Percentiles rank a stretch among this genome's conserved stretches.
Conservation (phyloP, 345 rosid species). For the Rhizophora mangle region DNA sequence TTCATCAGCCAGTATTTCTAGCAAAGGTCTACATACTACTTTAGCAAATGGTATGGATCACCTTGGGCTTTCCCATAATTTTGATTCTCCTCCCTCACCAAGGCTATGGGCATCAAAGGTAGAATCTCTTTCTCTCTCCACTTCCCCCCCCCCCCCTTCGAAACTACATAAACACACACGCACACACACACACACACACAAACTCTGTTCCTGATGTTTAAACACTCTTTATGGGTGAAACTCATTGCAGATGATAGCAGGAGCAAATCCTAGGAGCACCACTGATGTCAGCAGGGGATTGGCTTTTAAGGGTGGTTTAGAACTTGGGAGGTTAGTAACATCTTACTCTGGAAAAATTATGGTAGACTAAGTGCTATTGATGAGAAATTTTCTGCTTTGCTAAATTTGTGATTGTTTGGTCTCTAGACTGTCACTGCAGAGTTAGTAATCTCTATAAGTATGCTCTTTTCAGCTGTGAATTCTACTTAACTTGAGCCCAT, state of each 20-base stretch:
- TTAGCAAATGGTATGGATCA: slow-evolving; percentile 38
- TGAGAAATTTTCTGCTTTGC: too few relatives aligned
- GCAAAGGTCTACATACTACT: slow-evolving; percentile 32
- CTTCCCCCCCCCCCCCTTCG: slow-evolving; percentile 14
- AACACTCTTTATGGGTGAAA: background rate
- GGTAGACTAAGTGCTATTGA: too few relatives aligned
- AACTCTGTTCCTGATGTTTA: background rate
- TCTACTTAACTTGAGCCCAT: background rate
- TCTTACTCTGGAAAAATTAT: background rate
- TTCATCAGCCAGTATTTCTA: slow-evolving; percentile 34
- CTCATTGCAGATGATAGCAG: slow-evolving; percentile 39
- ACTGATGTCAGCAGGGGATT: slow-evolving; percentile 52
- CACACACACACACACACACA: background rate
- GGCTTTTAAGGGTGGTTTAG: slow-evolving; percentile 50
- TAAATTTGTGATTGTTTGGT: too few relatives aligned
- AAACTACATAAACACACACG: background rate
- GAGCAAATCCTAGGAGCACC: slow-evolving; percentile 44
- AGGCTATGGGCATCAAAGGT: slow-evolving; percentile 66
- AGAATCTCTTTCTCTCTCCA: slow-evolving; percentile 24
- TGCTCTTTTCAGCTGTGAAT: background rate
- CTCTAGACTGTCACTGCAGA: too few relatives aligned
- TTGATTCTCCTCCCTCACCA: slow-evolving; percentile 46
- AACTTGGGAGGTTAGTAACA: slow-evolving; percentile 62
- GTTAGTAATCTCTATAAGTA: background rate
- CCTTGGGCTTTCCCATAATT: slow-evolving; percentile 43